Evolutionary conservation across 208 protist species (phyloP).

Genomic region (Angomonas deanei): DNA sequence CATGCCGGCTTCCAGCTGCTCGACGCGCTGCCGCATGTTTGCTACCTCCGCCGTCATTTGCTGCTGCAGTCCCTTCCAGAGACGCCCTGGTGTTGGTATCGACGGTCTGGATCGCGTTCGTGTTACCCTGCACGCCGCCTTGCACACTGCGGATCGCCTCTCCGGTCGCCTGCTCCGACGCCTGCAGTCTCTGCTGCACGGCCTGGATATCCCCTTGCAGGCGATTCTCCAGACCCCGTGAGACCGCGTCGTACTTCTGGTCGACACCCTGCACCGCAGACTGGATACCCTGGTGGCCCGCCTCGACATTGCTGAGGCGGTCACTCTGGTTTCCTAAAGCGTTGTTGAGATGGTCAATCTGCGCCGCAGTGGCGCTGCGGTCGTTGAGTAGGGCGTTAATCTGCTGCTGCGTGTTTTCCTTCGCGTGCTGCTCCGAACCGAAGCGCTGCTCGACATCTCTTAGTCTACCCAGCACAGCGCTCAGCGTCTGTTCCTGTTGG

Average conservation of each 20-base stretch:
- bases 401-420: slow-evolving; percentile 44
- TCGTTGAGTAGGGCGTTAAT: slow-evolving; percentile 27
- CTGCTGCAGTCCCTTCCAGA: slow-evolving; percentile 51
- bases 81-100: slow-evolving; percentile 43
- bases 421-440: slow-evolving; percentile 33
- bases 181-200: slow-evolving; percentile 45
- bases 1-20: slow-evolving; percentile 41
- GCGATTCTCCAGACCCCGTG: slow-evolving; percentile 52
- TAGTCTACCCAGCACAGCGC: slow-evolving; percentile 57
- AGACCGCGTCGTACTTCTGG: slow-evolving; percentile 34
- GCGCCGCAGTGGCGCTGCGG: slow-evolving; percentile 14
- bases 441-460: slow-evolving; percentile 73
- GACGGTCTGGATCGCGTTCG: slow-evolving; percentile 33
- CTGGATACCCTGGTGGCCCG: slow-evolving; percentile 37
- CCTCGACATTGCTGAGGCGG: slow-evolving; percentile 47
- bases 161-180: slow-evolving; percentile 32
- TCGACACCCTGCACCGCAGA: slow-evolving; percentile 40
- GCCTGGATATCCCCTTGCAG: slow-evolving; percentile 47
- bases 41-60: slow-evolving; percentile 32
- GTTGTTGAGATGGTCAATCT: slow-evolving; percentile 12
- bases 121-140: slow-evolving; percentile 32
- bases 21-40: slow-evolving; percentile 36
- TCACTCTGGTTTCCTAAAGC: slow-evolving; percentile 38
- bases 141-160: slow-evolving; percentile 51
- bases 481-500: slow-evolving; percentile 58